A percentile compares a stretch with the other conserved stretches of the same genome.
These are phyloP conservation scores for Serendipita sp. DNA, from an alignment of 768 basidiomycete species.

Conservation along the genomic window DNA sequence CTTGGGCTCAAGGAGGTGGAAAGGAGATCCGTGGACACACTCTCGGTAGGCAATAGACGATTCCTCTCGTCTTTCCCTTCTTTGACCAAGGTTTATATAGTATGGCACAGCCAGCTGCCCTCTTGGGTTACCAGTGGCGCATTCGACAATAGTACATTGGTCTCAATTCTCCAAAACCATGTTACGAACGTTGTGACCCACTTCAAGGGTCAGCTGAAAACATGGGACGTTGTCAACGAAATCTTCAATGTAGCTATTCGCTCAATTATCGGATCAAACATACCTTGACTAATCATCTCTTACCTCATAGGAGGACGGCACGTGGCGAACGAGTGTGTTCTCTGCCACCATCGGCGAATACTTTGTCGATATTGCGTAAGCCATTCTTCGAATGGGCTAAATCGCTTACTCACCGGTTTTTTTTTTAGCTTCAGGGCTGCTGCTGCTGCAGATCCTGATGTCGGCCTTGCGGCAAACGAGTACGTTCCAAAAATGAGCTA, in stretches of 20 bases:
- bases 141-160: constrained; percentile 11
- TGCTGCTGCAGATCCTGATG: constrained; percentile 33
- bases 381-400: not conserved
- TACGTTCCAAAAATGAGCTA: not conserved
- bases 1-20: constrained; percentile 26
- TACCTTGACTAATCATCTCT: constrained; percentile 22
- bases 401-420: no score
- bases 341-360: constrained; percentile 31
- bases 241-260: constrained; percentile 29
- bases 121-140: constrained; percentile 20
- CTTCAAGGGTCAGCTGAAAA: constrained; percentile 37
- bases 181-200: constrained; percentile 33
- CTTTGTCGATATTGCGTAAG: constrained; percentile 31
- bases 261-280: not conserved
- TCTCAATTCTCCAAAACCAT: constrained; percentile 29
- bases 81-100: constrained; percentile 13
- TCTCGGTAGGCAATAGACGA: not conserved
- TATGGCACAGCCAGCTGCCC: constrained; percentile 38
- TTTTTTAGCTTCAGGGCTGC: constrained; percentile 29
- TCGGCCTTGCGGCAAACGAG: constrained; percentile 25
- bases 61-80: not conserved
- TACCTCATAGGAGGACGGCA: constrained; percentile 16
- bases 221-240: constrained; percentile 38
- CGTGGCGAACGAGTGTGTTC: constrained; percentile 36
- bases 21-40: constrained; percentile 29